Evolutionary conservation across 2,329 filamentous ascomycete genomes (phyloP), one percentile per base, ranked within the genome.

Genomic region (Penicillium frequentans): DNA sequence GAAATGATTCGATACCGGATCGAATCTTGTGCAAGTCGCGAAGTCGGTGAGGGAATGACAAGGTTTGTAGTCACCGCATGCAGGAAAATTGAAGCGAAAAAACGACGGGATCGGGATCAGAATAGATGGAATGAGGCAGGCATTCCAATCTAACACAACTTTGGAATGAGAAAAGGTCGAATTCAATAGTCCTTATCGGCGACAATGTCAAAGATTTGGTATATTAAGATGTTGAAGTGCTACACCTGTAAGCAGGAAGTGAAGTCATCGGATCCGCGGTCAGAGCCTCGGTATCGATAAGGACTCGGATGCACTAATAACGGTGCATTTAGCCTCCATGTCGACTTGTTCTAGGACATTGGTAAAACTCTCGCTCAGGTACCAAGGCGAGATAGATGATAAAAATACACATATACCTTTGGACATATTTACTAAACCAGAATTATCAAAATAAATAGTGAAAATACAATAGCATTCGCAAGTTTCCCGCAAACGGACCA

Each of bases 211-310:
- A 24, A 19, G 29, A 5, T 9, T 23, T 49, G 29, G 29, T n/a
- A 23, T 49, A 16, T n/a, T 4, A 21, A 39, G 19, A 42, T 23
- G 19, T 27, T 51, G 49, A 51, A 24, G n/a, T 16, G 24, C 8
- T 23, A 13, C 39, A 23, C 35, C 7, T 26, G 16, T 14, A 14
- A 37, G 51, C 7, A 54, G 31, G 29, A 44, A 37, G 57, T 59
- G 54, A 62, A 62, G 57, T 62, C 60, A 60, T 60, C 60, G 54
- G 42, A 46, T 48, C 43, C 44, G 37, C 39, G 53, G 35, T 42
- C 39, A 46, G 14, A 46, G 47, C 54, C 59, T 59, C 59, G 59
- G 59, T 55, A 54, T 52, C 51, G 56, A 56, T 54, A 54, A 54
- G 52, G 37, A 23, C 19, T 35, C 39, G 37, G 37, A 19, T 13